Evolutionary conservation across 192 early-diverging fungal species (phyloP), one percentile per base, ranked within the genome.

Genomic region (Coemansia pectinata): DNA sequence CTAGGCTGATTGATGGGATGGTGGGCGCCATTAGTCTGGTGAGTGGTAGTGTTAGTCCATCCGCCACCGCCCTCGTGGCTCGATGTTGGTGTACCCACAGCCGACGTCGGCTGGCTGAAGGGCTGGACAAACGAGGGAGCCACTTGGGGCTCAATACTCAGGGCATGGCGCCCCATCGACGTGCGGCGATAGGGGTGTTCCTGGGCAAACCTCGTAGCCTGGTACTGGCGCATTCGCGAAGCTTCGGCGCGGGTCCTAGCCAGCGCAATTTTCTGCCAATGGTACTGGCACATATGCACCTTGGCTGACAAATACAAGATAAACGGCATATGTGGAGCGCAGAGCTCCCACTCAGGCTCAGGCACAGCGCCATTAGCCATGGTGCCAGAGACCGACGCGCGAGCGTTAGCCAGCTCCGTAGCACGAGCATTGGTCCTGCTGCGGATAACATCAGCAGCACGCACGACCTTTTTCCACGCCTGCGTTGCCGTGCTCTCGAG

Each of bases 341-440:
- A 84, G 47, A 84, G 70, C 81, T 84, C 81, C 81, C 81, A 84
- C 33, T 84, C 81, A 12, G 81, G 81, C 73, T 84, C 81, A 0
- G 80, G 80, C 11, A 76, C 75, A 3, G 76, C 72, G 63, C 80
- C 80, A 52, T 83, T 77, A 14, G 80, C 15, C 80, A 78, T 83
- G 15, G 80, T 83, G 31, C 81, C 77, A 11, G 76, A 74, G 5
- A 48, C 71, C 33, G 76, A 79, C 1, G 73, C 60, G 2, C 77
- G 73, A 0, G 74, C 77, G 39, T 68, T 79, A 29, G 81, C 73
- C 12, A 84, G 70, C 65, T 79, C 72, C 11, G 73, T 70, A 5
- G 81, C 76, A 15, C 81, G 76, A 10, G 73, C 77, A 57, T 79
- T 66, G 6, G 71, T 62, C 17, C 55, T 59, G 41, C 52, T 60